These are phyloP conservation scores for Galeopsis tetrahit DNA, from an alignment of 257 asterid species.

Conservation along the genomic window DNA sequence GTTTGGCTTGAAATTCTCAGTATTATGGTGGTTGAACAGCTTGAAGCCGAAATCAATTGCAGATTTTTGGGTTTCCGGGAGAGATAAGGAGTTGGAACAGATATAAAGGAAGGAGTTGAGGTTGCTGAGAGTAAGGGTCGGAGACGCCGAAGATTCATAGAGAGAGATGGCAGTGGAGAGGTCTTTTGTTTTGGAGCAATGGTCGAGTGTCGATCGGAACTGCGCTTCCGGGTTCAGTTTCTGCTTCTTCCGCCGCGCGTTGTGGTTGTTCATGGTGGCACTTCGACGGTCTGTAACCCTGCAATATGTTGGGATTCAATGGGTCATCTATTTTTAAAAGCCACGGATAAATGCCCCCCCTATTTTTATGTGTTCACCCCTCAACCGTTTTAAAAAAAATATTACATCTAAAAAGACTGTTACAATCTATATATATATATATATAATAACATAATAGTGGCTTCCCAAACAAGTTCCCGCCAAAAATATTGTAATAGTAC, in stretches of 20 bases:
- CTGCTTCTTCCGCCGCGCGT: conserved; percentile 63
- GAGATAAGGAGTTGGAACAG: conserved; percentile 65
- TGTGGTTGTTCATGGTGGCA: conserved; percentile 54
- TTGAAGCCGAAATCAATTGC: conserved; percentile 81
- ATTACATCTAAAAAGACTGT: too few relatives aligned
- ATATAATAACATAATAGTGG: too few relatives aligned
- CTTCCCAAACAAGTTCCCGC: too few relatives aligned
- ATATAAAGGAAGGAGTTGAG: conserved; percentile 83
- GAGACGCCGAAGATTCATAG: conserved; percentile 58
- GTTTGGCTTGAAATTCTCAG: conserved; percentile 55
- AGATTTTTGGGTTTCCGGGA: conserved; percentile 45
- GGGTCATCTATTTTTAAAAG: not conserved
- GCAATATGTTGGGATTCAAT: not conserved
- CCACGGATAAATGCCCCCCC: too few relatives aligned
- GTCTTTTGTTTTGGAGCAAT: conserved; percentile 68
- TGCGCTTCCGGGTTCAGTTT: conserved; percentile 71
- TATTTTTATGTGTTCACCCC: too few relatives aligned
- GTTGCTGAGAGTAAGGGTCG: conserved; percentile 58
- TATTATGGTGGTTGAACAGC: conserved; percentile 48
- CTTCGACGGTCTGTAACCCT: conserved; percentile 33
- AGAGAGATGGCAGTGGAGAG: conserved; percentile 72
- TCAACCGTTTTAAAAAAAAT: too few relatives aligned
- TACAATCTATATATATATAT: too few relatives aligned
- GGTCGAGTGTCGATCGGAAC: conserved; percentile 72
- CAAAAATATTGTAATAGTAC: too few relatives aligned